These are phyloP conservation scores for Helotiales sp. DNA, from an alignment of 2,329 filamentous ascomycete genomes.

Conservation along the genomic window DNA sequence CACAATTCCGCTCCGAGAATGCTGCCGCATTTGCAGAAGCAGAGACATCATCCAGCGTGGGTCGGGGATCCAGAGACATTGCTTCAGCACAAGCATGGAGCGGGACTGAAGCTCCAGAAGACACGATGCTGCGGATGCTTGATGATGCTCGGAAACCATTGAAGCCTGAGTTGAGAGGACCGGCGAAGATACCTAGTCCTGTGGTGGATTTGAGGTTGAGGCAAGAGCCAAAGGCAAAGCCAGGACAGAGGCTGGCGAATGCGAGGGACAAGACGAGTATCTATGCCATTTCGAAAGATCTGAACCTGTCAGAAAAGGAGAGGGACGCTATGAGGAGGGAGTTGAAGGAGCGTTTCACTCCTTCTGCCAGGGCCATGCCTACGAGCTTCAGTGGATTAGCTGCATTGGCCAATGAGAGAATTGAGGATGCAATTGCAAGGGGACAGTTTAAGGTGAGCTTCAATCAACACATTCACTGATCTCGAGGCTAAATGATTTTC, in stretches of 20 bases:
- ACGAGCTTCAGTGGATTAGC: conserved; percentile 76
- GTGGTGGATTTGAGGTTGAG: conserved; percentile 55
- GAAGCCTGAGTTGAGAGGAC: conserved; percentile 46
- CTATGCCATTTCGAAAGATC: conserved; percentile 51
- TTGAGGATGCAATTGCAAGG: conserved; percentile 89
- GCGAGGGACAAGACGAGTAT: conserved; percentile 60
- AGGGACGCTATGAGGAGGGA: conserved; percentile 69
- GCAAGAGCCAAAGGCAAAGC: conserved; percentile 39
- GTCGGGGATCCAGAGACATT: conserved; percentile 65
- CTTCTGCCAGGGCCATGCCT: conserved; percentile 71
- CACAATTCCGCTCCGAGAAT: conserved; percentile 53
- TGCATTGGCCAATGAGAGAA: conserved; percentile 84
- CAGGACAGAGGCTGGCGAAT: conserved; percentile 50
- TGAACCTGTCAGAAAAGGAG: conserved; percentile 67
- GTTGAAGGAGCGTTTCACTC: conserved; percentile 77
- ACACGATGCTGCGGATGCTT: conserved; percentile 81
- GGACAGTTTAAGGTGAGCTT: conserved; percentile 70
- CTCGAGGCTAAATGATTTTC: conserved; percentile 1
- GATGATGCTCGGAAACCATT: conserved; percentile 77
- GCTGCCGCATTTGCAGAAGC: conserved; percentile 49
- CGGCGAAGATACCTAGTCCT: conserved; percentile 43
- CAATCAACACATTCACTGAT: background rate
- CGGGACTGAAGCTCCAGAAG: conserved; percentile 71
- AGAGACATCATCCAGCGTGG: conserved; percentile 55
- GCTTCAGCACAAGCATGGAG: conserved; percentile 74